Base-by-base conservation (phyloP, 2,329 filamentous ascomycete genomes). In the Aspergillus candidus region DNA sequence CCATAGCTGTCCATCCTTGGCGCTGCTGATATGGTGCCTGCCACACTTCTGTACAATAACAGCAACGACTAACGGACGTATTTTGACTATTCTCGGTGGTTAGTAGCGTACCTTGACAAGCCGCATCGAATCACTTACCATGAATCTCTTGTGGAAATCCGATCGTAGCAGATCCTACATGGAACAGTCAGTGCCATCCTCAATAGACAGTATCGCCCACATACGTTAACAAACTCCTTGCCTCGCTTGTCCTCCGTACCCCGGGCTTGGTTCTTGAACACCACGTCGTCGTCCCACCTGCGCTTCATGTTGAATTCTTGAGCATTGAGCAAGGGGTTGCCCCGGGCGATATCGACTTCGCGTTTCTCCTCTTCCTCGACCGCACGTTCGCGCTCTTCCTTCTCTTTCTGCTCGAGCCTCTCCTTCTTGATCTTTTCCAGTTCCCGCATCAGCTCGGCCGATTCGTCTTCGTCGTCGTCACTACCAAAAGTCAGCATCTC, bases 191-290 rank as follows among this genome's bases (percentile, higher is more conserved):
- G 51, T 37, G 38, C 27, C 11, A 35, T 11, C 8, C 13, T 32
- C 38, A 3, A 38, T 31, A 22, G 11, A 38, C n/a, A 32, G 38
- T 33, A 29, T 35, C 37, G 38, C 39, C 14, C 31, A 33, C 82
- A 72, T 66, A 88, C 89, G 63, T 98, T 98, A 67, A 98, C 90
- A 71, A 98, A 98, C 68, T 95, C 90, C 73, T 91, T 94, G 73
- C 85, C 89, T 51, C 84, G 82, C 73, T 84, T 90, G 51, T 96
- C 88, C 62, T 97, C 91, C 0, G 90, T 95, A 7, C 91, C 93
- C 47, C 93, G 79, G 30, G 91, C 93, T 71, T 98, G 93, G 67
- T 98, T 98, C 74, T 95, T 97, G 72, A 98, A 98, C 3, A 98
- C 90, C 11, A 98, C 93, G 64, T 98, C 93, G 59, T 98, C 93